Conservation (phyloP, 2,329 filamentous ascomycete species). For the Diaporthe capsici region DNA sequence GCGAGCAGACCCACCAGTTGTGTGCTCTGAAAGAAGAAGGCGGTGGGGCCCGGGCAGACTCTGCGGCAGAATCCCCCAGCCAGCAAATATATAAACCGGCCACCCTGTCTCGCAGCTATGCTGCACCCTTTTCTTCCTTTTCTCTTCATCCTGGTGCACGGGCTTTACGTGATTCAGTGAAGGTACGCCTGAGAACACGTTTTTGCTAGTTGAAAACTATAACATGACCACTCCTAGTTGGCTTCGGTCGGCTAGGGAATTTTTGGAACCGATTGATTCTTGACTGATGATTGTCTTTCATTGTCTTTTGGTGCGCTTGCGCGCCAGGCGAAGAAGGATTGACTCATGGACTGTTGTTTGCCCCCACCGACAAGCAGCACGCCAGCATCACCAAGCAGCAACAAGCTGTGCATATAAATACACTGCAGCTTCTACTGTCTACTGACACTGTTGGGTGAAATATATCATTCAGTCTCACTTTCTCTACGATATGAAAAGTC, state of each 20-base stretch:
- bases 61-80: background rate
- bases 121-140: slow-evolving; percentile 54
- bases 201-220: slow-evolving; percentile 95
- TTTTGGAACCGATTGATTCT: slow-evolving; percentile 73
- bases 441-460: background rate
- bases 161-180: slow-evolving; percentile 89
- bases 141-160: slow-evolving; percentile 75
- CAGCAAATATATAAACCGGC: slow-evolving; percentile 39
- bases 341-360: background rate
- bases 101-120: slow-evolving; percentile 37
- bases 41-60: background rate
- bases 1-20: background rate
- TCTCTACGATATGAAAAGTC: background rate
- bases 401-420: background rate
- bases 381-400: background rate
- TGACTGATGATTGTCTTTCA: slow-evolving; percentile 62
- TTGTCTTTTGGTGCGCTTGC: slow-evolving; percentile 59
- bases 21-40: background rate
- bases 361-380: background rate
- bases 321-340: slow-evolving; percentile 66
- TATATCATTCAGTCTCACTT: background rate
- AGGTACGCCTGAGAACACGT: slow-evolving; percentile 88
- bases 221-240: slow-evolving; percentile 81
- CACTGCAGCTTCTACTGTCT: background rate
- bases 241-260: slow-evolving; percentile 82